Evolutionary conservation across 148 eudicot species (phyloP), one percentile per base, ranked within the genome.

Genomic region (Amaranthus hypochondriacus): DNA sequence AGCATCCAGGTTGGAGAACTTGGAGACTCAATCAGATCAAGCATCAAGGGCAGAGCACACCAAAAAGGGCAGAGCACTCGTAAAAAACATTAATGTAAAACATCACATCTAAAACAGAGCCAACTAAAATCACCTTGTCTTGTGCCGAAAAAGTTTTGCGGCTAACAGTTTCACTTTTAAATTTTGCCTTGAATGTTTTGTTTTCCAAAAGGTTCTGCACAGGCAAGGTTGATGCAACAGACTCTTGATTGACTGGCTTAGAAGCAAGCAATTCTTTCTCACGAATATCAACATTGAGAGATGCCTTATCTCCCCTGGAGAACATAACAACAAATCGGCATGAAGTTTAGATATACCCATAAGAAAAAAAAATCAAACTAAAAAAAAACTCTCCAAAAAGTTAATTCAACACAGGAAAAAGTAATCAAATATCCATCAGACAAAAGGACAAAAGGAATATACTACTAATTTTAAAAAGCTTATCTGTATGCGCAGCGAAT

Each of bases 111-210:
- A 28, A n/a, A 71, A 58, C 55, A 66, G 48, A 15, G 43, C 48
- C 18, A 43, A 67, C 14, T 56, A 61, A 70, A 10, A 73, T 69
- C 78, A 96, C 99, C 99, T 96, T 96, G 81, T 96, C 99, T 82
- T 84, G 87, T 61, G 77, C 87, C 15, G 84, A 80, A 77, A 96
- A 83, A 50, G 94, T 88, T 86, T 83, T 95, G 59, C 88, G 86
- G 70, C 78, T 83, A 56, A 81, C 88, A 72, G 96, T 92, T 76
- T 92, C 97, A 78, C 68, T 90, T 77, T 73, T 82, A 4, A 76
- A 72, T 76, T 79, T 82, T 72, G 76, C 73, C 75, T 77, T 84
- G 65, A 78, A 39, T 50, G 79, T 68, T 74, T 74, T 80, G 62
- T 77, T 78, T 63, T 71, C 70, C 69, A 86, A 79, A 53, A 65